Base-by-base conservation (phyloP, 768 basidiomycete genomes). In the Tulasnella sp. region DNA sequence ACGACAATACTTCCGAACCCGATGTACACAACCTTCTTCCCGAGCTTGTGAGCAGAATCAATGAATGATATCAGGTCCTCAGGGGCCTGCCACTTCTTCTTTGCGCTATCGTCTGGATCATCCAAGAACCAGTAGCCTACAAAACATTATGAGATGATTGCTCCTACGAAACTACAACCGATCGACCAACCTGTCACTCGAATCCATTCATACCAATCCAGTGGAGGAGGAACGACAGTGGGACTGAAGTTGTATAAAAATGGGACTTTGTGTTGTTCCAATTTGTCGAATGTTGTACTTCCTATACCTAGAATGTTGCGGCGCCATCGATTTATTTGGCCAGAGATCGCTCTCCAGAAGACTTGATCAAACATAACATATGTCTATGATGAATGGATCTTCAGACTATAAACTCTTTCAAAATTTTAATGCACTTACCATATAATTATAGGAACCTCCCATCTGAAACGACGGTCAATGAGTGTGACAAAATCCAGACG, bases 181-280 rank as follows among this genome's bases (percentile, higher is more conserved):
- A 28, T 64, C 47, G 16, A 57, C 61, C 53, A 58, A 84, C 87
- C 88, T 55, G 90, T 90, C 1, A 92, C 77, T 35, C 86, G 82
- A 56, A 98, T 96, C 90, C 92, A 96, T 65, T 99, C 93, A 3
- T 91, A 89, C 95, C 95, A 99, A 64, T 99, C 93, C 49, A 98
- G 67, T 3, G 93, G 93, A 24, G 83, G 88, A 5, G 92, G 91
- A 12, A 98, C 88, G 40, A 89, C 73, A 27, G 76, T 72, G 1
- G 91, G 87, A 60, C 88, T 92, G 63, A 98, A 98, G 65, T 96
- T 98, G 67, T 99, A 99, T 27, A 99, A 65, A 70, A 98, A 99
- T 2, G 93, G 93, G 44, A 93, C 87, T 68, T 92, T 95, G 68
- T 98, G 91, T 31, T 87, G 87, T 62, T 95, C 90, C 79, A 98